Percentiles rank a stretch among this genome's conserved stretches.
phyloP scores from a whole-genome alignment of 192 early-diverging fungal species.

The Kappamyces sp. region DNA sequence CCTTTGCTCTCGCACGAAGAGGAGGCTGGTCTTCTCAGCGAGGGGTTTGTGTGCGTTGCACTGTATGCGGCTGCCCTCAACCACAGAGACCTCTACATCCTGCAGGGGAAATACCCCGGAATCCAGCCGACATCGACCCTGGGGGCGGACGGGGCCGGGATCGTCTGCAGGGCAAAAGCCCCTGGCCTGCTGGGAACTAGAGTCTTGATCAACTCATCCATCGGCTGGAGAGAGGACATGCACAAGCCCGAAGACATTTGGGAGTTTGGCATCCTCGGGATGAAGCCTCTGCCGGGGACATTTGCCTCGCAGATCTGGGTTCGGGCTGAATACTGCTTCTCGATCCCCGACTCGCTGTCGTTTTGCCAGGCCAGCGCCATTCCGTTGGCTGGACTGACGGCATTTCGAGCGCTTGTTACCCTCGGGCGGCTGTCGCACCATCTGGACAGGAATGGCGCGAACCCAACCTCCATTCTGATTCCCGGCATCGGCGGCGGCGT shows the following conservation, averaged over 20 bases:
- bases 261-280: slow-evolving; percentile 34
- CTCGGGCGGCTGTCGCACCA: slow-evolving; percentile 32
- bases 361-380: slow-evolving; percentile 59
- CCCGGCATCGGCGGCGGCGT: slow-evolving; percentile 75
- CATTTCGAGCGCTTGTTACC: slow-evolving; percentile 55
- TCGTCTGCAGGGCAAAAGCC: slow-evolving; percentile 20
- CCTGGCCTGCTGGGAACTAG: slow-evolving; percentile 31
- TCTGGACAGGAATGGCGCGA: too few relatives aligned
- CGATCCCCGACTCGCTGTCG: slow-evolving; percentile 53
- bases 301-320: slow-evolving; percentile 52
- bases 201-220: slow-evolving; percentile 47
- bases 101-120: slow-evolving; percentile 50
- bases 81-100: slow-evolving; percentile 46
- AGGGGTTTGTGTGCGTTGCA: slow-evolving; percentile 13
- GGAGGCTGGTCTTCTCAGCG: not conserved
- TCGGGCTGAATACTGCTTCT: slow-evolving; percentile 35
- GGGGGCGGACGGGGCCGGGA: slow-evolving; percentile 55
- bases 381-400: slow-evolving; percentile 57
- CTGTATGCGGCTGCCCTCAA: slow-evolving; percentile 36
- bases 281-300: slow-evolving; percentile 35
- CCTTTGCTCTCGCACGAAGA: too few relatives aligned
- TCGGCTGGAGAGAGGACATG: slow-evolving; percentile 51
- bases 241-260: slow-evolving; percentile 47
- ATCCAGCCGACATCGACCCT: slow-evolving; percentile 46
- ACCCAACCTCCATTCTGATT: slow-evolving; percentile 42